These are phyloP conservation scores for Trifolium pratense DNA, from an alignment of 306 rosid genomes.

Conservation along the genomic window DNA sequence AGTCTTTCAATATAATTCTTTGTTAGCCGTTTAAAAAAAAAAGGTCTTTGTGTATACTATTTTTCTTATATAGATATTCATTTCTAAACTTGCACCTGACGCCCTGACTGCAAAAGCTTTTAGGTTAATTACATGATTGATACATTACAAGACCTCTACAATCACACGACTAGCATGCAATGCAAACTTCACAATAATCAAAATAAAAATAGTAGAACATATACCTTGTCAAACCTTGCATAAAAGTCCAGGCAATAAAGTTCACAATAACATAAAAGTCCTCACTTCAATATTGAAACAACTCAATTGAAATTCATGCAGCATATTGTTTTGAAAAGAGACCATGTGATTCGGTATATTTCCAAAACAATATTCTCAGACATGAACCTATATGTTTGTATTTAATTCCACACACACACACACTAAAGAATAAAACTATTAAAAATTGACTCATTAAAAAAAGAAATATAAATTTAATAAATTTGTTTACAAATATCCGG, in stretches of 20 bases:
- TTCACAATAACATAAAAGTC: not conserved
- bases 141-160: not conserved
- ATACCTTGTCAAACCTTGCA: no score
- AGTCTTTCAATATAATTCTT: no score
- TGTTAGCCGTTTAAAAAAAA: no score
- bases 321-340: conserved; percentile 12
- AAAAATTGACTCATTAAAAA: conserved; percentile 24
- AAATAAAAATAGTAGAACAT: conserved; percentile 7
- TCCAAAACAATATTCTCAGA: conserved; percentile 2
- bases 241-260: not conserved
- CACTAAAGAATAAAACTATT: conserved; percentile 1
- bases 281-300: not conserved
- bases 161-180: not conserved
- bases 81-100: conserved; percentile 3
- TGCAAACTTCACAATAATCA: conserved; percentile 21
- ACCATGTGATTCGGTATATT: conserved; percentile 13
- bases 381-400: conserved; percentile 12
- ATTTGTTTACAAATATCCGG: not conserved
- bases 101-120: not conserved
- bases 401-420: not conserved
- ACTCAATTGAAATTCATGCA: not conserved
- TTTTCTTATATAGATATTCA: no score
- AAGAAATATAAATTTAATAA: not conserved
- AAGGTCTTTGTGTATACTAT: not conserved
- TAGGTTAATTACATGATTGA: not conserved